Evolutionary conservation across 371 early-diverging fungal species (phyloP).

Genomic region (Smittium culicis): DNA sequence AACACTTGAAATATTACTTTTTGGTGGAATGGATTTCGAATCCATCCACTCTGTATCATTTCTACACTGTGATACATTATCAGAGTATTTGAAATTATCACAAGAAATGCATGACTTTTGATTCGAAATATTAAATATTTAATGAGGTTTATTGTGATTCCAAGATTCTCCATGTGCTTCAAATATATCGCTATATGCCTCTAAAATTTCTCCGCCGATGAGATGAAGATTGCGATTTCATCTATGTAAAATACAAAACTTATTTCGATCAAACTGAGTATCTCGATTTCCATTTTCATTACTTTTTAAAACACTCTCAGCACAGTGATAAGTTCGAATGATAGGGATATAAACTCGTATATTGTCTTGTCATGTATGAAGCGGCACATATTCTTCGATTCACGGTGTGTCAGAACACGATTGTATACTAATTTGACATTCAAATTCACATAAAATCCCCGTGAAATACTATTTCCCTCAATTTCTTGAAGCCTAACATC

Average conservation of each 20-base stretch:
- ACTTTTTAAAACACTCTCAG: constrained; percentile 34
- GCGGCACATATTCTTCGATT: neutral
- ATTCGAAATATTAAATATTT: constrained; percentile 22
- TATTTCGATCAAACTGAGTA: constrained; percentile 22
- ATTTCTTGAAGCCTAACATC: constrained; percentile 23
- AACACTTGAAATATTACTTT: too few relatives aligned
- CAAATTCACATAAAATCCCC: constrained; percentile 24
- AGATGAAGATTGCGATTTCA: constrained; percentile 22
- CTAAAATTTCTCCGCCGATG: constrained; percentile 7
- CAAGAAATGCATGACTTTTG: constrained; percentile 29
- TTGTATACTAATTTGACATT: constrained; percentile 30
- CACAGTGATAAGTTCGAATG: constrained; percentile 35
- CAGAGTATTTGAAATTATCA: constrained; percentile 26
- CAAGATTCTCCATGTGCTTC: constrained; percentile 2
- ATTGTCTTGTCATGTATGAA: constrained; percentile 32
- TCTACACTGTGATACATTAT: too few relatives aligned
- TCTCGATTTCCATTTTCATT: constrained; percentile 25
- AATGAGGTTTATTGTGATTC: constrained; percentile 18
- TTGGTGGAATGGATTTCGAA: too few relatives aligned
- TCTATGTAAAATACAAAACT: constrained; percentile 29
- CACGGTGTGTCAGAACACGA: constrained; percentile 20
- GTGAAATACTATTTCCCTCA: constrained; percentile 17
- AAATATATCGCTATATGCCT: constrained; percentile 14
- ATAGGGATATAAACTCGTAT: constrained; percentile 34
- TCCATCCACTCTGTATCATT: too few relatives aligned